These are phyloP conservation scores for Casaregolazyma suthepensis DNA, from an alignment of 1,139 yeast genomes.

Conservation along the genomic window DNA sequence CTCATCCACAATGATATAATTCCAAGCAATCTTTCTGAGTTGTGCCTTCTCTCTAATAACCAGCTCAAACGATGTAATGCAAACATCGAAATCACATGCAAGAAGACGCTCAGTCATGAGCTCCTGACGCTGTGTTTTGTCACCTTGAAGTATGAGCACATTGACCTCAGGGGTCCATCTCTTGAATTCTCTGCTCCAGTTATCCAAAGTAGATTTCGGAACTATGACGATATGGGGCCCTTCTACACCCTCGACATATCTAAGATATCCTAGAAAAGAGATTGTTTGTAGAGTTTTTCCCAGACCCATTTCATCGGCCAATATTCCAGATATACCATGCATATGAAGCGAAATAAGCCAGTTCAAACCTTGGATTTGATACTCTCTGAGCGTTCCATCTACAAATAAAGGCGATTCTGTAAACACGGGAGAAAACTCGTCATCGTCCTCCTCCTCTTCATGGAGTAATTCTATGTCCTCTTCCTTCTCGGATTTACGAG, in stretches of 20 bases:
- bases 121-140: slow-evolving; percentile 64
- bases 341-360: slow-evolving; percentile 84
- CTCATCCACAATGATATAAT: slow-evolving; percentile 89
- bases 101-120: slow-evolving; percentile 55
- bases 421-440: slow-evolving; percentile 40
- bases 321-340: slow-evolving; percentile 79
- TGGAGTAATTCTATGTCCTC: slow-evolving; percentile 86
- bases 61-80: slow-evolving; percentile 87
- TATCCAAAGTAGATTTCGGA: slow-evolving; percentile 91
- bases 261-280: slow-evolving; percentile 79
- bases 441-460: slow-evolving; percentile 56
- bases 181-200: slow-evolving; percentile 91
- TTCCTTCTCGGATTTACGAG: slow-evolving; percentile 49
- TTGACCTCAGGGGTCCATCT: slow-evolving; percentile 97
- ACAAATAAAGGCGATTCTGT: slow-evolving; percentile 74
- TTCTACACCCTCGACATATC: slow-evolving; percentile 65
- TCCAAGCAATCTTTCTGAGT: slow-evolving; percentile 84
- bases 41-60: slow-evolving; percentile 82
- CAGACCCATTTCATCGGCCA: slow-evolving; percentile 98
- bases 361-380: slow-evolving; percentile 88
- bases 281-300: slow-evolving; percentile 95
- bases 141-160: slow-evolving; percentile 80
- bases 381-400: slow-evolving; percentile 34
- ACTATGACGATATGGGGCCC: slow-evolving; percentile 93
- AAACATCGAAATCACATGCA: slow-evolving; percentile 80